phyloP scores from a whole-genome alignment of 257 asterid species.

The Linderniella brevidens region DNA sequence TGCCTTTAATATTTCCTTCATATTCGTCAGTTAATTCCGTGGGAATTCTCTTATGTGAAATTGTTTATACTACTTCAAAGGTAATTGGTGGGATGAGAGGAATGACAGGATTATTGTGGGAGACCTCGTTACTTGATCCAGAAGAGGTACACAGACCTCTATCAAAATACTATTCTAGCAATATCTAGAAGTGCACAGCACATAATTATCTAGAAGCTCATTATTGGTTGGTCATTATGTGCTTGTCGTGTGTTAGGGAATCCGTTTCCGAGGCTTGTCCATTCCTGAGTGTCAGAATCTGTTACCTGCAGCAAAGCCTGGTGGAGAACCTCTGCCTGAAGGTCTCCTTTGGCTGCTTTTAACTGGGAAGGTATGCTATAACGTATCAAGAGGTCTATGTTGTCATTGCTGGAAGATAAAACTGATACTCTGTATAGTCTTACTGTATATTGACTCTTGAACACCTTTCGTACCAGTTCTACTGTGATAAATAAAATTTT shows the following conservation, averaged over 20 bases:
- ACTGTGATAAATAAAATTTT: not conserved
- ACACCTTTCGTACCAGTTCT: not conserved
- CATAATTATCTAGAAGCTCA: not conserved
- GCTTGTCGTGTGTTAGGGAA: constrained; percentile 42
- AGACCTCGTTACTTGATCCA: constrained; percentile 91
- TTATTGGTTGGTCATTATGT: constrained; percentile 4
- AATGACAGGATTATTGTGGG: constrained; percentile 98
- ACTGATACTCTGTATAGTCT: not conserved
- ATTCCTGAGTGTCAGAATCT: constrained; percentile 94
- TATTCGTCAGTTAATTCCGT: too few species aligned
- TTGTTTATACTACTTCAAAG: constrained; percentile 19
- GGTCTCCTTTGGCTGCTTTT: constrained; percentile 98
- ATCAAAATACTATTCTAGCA: constrained; percentile 5
- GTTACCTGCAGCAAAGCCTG: constrained; percentile 78
- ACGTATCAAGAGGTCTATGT: not conserved
- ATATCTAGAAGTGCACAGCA: constrained; percentile 1
- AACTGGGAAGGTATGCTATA: constrained; percentile 73
- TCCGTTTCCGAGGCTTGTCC: constrained; percentile 89
- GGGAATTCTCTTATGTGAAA: not conserved
- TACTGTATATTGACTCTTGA: too few species aligned
- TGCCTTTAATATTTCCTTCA: not conserved
- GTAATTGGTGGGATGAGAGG: constrained; percentile 99
- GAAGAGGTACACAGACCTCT: constrained; percentile 51
- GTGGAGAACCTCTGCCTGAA: constrained; percentile 97
- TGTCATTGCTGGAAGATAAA: not conserved